Evolutionary conservation across 139 green algal genomes (phyloP), one percentile per base, ranked within the genome.

Genomic region (Chlamydomonas schloesseri): DNA sequence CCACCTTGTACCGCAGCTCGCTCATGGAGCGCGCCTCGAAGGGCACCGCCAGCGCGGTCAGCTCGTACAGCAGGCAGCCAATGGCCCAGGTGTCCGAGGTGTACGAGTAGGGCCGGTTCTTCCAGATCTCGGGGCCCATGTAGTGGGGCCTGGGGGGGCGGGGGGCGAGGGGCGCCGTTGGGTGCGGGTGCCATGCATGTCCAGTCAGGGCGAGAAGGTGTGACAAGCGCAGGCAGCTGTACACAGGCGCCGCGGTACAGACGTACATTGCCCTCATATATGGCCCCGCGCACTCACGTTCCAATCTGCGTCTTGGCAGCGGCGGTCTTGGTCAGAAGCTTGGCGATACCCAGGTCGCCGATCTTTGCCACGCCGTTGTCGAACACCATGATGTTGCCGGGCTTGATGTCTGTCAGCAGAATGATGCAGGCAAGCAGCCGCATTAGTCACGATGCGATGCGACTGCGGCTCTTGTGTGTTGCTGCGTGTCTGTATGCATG

Each of bases 21-120:
- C 73, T 85, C 90, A 97, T 93, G 65, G 81, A 93, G 33, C 91
- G 84, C 14, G 93, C 95, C 81, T 97, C 93, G 87, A 97, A 97
- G 2, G 95, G 95, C 31, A 97, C 93, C 24, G 36, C 88, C 80
- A 94, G 93, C 31, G 92, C 93, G 58, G 90, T 81, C 82, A 98
- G 95, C 92, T 98, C 96, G 88, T 96, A 97, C 69, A 98, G 91
- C 20, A 96, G 42, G 93, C 95, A 97, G 58, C 96, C 96, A 70
- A 98, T 78, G 8, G 95, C 94, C 95, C 95, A 98, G 18, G 90
- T 87, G 90, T 97, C 96, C 3, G 80, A 92, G 23, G 87, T 90
- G 88, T 94, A 97, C 3, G 86, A 89, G 88, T 97, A 98, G 29
- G 93, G 93, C 76, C 77, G 78, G 80, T 92, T 95, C 37, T 87